These are phyloP conservation scores for Coemansia sp. DNA, from an alignment of 192 early-diverging fungal genomes.

Conservation along the genomic window DNA sequence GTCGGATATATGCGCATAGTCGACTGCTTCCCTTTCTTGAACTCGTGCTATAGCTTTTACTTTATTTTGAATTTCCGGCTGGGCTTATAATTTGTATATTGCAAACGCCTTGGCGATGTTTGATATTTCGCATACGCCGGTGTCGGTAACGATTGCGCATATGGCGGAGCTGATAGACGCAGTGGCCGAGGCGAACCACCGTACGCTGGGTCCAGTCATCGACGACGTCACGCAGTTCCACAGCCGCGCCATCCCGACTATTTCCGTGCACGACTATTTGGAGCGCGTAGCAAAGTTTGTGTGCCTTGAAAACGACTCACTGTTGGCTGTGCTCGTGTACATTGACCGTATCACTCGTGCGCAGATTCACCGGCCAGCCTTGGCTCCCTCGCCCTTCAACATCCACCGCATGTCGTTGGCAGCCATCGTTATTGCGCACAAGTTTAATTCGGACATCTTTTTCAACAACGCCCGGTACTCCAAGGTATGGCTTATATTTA, in stretches of 20 bases:
- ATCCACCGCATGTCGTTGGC: conserved; percentile 72
- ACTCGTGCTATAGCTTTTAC: no score
- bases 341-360: conserved; percentile 63
- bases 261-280: conserved; percentile 66
- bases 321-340: conserved; percentile 71
- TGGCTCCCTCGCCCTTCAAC: conserved; percentile 66
- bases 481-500: conserved; percentile 23
- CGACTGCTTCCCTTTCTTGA: no score
- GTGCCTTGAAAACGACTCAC: conserved; percentile 64
- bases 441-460: conserved; percentile 75
- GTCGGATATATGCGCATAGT: no score
- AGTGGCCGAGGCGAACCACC: conserved; percentile 29
- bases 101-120: conserved; percentile 21
- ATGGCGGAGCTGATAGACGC: conserved; percentile 40
- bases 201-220: conserved; percentile 13
- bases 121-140: conserved; percentile 39
- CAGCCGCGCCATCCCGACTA: conserved; percentile 65
- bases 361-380: conserved; percentile 48
- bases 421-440: conserved; percentile 69
- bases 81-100: no score
- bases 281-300: conserved; percentile 68
- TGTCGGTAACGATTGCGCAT: conserved; percentile 31
- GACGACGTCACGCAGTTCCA: conserved; percentile 66
- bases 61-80: no score
- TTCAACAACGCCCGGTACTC: conserved; percentile 75